Conservation (phyloP, 2,329 filamentous ascomycete genomes). For the Pseudocercospora crystallina region DNA sequence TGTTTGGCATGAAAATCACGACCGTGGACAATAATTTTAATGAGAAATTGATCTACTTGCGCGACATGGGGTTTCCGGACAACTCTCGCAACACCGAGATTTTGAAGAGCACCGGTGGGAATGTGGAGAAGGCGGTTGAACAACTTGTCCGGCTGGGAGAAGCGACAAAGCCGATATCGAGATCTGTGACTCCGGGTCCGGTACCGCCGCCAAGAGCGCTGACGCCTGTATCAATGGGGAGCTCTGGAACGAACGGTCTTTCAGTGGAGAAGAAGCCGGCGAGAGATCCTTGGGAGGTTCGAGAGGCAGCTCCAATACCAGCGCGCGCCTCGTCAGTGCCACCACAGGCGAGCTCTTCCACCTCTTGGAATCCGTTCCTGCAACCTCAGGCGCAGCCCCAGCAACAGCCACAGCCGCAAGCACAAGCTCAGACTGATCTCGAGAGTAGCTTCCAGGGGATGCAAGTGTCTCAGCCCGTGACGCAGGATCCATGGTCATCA, state of each 20-base stretch:
- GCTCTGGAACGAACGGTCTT: slow-evolving; percentile 44
- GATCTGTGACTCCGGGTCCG: slow-evolving; percentile 34
- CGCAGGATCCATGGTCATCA: slow-evolving; percentile 6
- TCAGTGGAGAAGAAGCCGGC: slow-evolving; percentile 40
- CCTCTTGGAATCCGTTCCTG: slow-evolving; percentile 71
- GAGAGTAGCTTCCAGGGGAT: slow-evolving; percentile 64
- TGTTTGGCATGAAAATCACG: slow-evolving; percentile 38
- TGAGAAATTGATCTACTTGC: slow-evolving; percentile 71
- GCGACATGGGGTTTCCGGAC: slow-evolving; percentile 90
- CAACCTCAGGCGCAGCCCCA: slow-evolving; percentile 30
- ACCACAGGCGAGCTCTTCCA: slow-evolving; percentile 32
- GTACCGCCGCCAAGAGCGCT: slow-evolving; percentile 18
- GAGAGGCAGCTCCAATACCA: slow-evolving; percentile 36
- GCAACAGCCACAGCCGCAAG: slow-evolving; percentile 12
- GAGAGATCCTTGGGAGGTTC: slow-evolving; percentile 47
- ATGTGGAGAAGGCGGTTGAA: slow-evolving; percentile 83
- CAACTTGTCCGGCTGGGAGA: slow-evolving; percentile 81
- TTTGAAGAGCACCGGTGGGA: slow-evolving; percentile 78
- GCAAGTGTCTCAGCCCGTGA: slow-evolving; percentile 53
- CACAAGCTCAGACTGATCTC: slow-evolving; percentile 19
- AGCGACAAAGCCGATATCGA: slow-evolving; percentile 48
- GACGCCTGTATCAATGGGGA: slow-evolving; percentile 49
- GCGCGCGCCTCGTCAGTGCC: slow-evolving; percentile 35
- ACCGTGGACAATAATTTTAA: slow-evolving; percentile 69
- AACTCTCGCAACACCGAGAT: slow-evolving; percentile 77